A percentile compares a stretch with the other conserved stretches of the same genome.
Conservation (phyloP, 2,329 filamentous ascomycete species). For the Aspergillus terreus region DNA sequence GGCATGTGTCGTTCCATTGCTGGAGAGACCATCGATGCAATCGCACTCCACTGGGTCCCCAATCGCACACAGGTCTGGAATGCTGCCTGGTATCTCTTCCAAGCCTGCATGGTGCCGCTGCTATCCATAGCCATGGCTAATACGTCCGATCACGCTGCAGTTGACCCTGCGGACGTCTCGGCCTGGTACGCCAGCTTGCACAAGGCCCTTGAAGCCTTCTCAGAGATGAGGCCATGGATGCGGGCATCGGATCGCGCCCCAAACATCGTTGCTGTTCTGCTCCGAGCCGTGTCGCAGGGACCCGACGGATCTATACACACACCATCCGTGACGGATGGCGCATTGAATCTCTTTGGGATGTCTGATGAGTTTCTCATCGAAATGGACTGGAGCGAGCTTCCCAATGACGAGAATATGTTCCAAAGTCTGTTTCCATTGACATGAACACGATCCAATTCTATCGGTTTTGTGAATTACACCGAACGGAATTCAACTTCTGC, state of each 20-base stretch:
- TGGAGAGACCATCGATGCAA: slow-evolving; percentile 3
- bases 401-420: too few relatives aligned
- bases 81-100: slow-evolving; percentile 9
- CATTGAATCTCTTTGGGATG: too few relatives aligned
- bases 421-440: too few relatives aligned
- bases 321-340: slow-evolving; percentile 2
- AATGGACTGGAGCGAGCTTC: too few relatives aligned
- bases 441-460: too few relatives aligned
- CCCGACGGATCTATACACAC: slow-evolving; percentile 1
- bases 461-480: too few relatives aligned
- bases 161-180: background rate
- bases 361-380: too few relatives aligned
- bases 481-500: too few relatives aligned
- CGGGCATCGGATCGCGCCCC: slow-evolving; percentile 4
- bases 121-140: background rate
- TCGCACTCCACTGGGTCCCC: slow-evolving; percentile 2
- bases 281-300: slow-evolving; percentile 1
- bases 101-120: slow-evolving; percentile 8
- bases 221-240: slow-evolving; percentile 7
- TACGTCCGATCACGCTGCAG: background rate
- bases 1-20: background rate
- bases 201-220: slow-evolving; percentile 4
- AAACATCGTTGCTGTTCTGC: slow-evolving; percentile 3
- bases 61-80: slow-evolving; percentile 7
- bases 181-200: slow-evolving; percentile 1